Conservation (phyloP, 805 yeast species). For the Candida hungchunana region DNA sequence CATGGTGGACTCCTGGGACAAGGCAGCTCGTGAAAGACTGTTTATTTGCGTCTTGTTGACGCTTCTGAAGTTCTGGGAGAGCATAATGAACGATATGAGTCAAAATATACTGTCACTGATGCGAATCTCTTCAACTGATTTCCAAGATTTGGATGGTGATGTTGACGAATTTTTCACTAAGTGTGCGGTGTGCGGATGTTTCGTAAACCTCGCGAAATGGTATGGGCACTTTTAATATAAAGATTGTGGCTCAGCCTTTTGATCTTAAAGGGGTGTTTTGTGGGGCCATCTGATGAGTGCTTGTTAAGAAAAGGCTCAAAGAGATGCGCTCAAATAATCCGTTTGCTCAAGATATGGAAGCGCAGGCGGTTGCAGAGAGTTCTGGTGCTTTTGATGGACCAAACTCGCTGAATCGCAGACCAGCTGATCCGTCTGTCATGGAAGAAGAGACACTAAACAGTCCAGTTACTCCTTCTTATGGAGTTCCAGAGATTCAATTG, state of each 20-base stretch:
- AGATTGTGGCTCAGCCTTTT: too few species aligned
- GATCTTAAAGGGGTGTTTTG: neutral
- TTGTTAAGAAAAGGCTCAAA: slow-evolving; percentile 1
- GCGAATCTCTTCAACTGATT: neutral
- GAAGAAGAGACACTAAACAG: neutral
- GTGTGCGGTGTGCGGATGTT: neutral
- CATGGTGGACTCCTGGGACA: neutral
- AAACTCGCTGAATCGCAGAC: slow-evolving; percentile 4
- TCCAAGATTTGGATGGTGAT: neutral
- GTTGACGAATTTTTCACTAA: neutral
- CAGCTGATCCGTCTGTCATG: slow-evolving; percentile 2
- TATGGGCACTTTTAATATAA: neutral
- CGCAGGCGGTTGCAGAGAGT: slow-evolving; percentile 2
- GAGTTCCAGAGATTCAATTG: slow-evolving; percentile 1
- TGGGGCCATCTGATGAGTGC: neutral
- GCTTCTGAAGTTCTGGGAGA: slow-evolving; percentile 1
- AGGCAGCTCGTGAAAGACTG: slow-evolving; percentile 13
- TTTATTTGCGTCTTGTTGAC: slow-evolving; percentile 2
- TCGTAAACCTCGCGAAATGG: neutral
- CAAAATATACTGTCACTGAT: neutral
- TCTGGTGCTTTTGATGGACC: neutral
- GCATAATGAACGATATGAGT: neutral
- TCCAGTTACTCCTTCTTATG: neutral
- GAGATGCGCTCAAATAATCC: slow-evolving; percentile 11
- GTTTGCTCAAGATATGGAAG: slow-evolving; percentile 12